Conservation (phyloP, 2,329 filamentous ascomycete species). For the Fusarium poae region DNA sequence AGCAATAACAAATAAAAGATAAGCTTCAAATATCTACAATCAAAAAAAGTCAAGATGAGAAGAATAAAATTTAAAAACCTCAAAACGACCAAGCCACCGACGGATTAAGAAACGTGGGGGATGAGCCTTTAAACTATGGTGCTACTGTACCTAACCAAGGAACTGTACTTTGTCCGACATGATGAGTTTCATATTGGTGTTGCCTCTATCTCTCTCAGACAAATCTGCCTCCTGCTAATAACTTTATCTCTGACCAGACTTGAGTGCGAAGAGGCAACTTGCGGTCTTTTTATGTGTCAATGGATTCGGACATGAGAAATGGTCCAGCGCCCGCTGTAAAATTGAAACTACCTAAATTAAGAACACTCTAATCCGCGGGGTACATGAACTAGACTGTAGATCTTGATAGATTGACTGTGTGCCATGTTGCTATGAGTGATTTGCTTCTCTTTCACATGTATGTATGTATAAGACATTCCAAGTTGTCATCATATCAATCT, state of each 20-base stretch:
- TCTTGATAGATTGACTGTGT: conserved; percentile 18
- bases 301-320: conserved; percentile 47
- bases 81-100: conserved; percentile 8
- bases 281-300: conserved; percentile 48
- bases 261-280: background rate
- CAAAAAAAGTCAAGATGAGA: background rate
- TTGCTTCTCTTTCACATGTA: conserved; percentile 2
- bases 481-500: background rate
- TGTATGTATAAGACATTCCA: background rate
- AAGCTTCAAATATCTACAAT: background rate
- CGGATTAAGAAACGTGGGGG: conserved; percentile 7
- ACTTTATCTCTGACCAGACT: background rate
- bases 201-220: background rate
- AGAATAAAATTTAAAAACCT: background rate
- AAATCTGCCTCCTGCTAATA: background rate
- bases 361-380: conserved; percentile 42
- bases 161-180: conserved; percentile 4
- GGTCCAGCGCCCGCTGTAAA: conserved; percentile 41
- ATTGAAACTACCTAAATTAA: conserved; percentile 28
- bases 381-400: conserved; percentile 46
- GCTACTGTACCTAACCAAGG: background rate
- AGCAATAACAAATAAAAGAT: background rate
- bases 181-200: conserved; percentile 6
- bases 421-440: conserved; percentile 14
- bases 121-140: background rate